Conservation (phyloP, 305 asterid species). For the Fraxinus ornus region DNA sequence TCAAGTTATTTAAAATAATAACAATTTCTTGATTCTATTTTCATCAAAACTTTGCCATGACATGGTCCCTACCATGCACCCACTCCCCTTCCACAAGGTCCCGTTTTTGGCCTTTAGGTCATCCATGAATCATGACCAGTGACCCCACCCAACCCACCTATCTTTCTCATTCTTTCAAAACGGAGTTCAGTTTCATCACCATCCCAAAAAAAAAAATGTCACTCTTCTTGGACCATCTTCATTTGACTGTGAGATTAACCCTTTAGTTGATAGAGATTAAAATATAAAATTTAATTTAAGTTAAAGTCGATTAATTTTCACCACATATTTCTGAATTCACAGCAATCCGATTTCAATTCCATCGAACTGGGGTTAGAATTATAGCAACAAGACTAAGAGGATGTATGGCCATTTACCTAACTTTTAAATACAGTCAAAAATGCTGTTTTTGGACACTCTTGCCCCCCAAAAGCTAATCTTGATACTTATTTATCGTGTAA, state of each 20-base stretch:
- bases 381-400: neutral
- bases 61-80: neutral
- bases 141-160: conserved; percentile 1
- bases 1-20: neutral
- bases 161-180: conserved; percentile 1
- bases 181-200: conserved; percentile 16
- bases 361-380: neutral
- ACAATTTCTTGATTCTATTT: neutral
- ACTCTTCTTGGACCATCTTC: neutral
- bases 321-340: too few species aligned
- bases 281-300: too few species aligned
- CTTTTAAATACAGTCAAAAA: neutral
- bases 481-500: neutral
- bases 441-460: neutral
- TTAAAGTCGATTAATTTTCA: too few species aligned
- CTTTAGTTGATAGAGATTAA: neutral
- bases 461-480: neutral
- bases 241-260: neutral
- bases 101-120: conserved; percentile 26
- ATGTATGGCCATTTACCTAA: neutral
- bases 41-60: neutral
- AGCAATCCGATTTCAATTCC: neutral
- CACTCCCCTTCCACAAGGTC: neutral
- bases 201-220: conserved; percentile 24
- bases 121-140: conserved; percentile 44